A percentile compares a stretch with the other conserved stretches of the same genome.
phyloP scores from a whole-genome alignment of 2,329 filamentous ascomycete species.

The Lecanicillium sp. region DNA sequence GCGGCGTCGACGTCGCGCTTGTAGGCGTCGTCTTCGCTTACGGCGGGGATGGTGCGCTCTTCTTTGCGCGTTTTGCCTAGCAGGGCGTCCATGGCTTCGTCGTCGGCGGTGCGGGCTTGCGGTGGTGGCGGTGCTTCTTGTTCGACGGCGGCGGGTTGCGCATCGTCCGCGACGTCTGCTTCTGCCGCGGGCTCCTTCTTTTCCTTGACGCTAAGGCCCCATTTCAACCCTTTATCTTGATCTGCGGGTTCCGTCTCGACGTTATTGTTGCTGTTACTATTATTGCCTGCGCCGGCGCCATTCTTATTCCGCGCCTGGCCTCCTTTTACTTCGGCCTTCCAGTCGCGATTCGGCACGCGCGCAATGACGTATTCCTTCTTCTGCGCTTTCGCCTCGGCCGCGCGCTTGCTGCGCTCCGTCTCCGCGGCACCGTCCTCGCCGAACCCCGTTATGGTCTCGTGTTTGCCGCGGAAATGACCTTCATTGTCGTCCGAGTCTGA shows the following conservation, averaged over 20 bases:
- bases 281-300: neutral
- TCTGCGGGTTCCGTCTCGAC: slow-evolving; percentile 31
- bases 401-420: slow-evolving; percentile 26
- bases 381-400: slow-evolving; percentile 11
- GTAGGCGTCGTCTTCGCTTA: slow-evolving; percentile 61
- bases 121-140: slow-evolving; percentile 4
- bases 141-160: slow-evolving; percentile 3
- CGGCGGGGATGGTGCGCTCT: slow-evolving; percentile 42
- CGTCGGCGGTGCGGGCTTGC: slow-evolving; percentile 27
- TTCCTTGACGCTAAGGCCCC: slow-evolving; percentile 41
- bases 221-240: slow-evolving; percentile 46
- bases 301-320: slow-evolving; percentile 27
- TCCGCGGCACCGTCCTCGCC: slow-evolving; percentile 34
- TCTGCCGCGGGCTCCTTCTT: slow-evolving; percentile 17
- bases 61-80: slow-evolving; percentile 44
- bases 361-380: slow-evolving; percentile 47
- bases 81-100: slow-evolving; percentile 59
- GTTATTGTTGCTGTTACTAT: slow-evolving; percentile 9
- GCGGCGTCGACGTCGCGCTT: slow-evolving; percentile 61
- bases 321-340: slow-evolving; percentile 50
- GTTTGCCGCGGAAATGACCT: slow-evolving; percentile 18
- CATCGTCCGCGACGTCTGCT: slow-evolving; percentile 7
- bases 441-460: slow-evolving; percentile 44
- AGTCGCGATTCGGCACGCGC: slow-evolving; percentile 52
- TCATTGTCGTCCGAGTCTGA: slow-evolving; percentile 31